Base-by-base conservation (phyloP, 805 yeast species). In the Yarrowia yakushimensis region DNA sequence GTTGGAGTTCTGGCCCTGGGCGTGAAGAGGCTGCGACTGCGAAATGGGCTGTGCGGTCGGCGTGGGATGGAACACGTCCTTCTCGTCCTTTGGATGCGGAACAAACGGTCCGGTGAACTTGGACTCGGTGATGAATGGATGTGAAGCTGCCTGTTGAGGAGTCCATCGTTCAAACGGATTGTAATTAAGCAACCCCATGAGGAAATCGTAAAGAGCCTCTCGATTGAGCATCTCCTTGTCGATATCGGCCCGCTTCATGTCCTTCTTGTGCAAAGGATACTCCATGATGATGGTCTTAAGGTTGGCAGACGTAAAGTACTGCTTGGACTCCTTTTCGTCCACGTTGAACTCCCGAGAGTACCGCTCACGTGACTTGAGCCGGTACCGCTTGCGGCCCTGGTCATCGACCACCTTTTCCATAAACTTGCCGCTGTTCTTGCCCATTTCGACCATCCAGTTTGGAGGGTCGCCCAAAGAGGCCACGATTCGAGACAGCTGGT, bases 111-210 rank as follows among this genome's bases (percentile, higher is more conserved):
- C 87, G 11, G 73, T 72, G 69, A 82, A 85, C 63, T 76, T 78
- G 61, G 78, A 78, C 57, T 81, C 85, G 5, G 88, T 87, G 18
- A 94, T 84, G 73, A 94, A 94, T 0, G 98, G 97, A 75, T 94
- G 99, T 73, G 83, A 78, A 15, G 86, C 78, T 0, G 98, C 99
- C 73, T 94, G 97, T 67, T 90, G 97, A 12, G 99, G 99, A 0
- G 97, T 90, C 87, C 97, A 88, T 68, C 99, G 82, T 72, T 91
- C 97, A 68, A 94, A 80, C 0, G 99, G 99, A 73, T 93, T 92
- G 69, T 90, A 74, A 67, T 87, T 89, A 65, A 94, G 77, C 10
- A 90, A 81, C 25, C 96, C 96, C 43, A 78, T 74, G 54, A 94
- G 78, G 68, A 94, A 90, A 72, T 93, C 96, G 25, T 86, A 78